Percentiles rank a stretch among this genome's conserved stretches.
Conservation (phyloP, 768 basidiomycete species). For the Clathrus columnatus region DNA sequence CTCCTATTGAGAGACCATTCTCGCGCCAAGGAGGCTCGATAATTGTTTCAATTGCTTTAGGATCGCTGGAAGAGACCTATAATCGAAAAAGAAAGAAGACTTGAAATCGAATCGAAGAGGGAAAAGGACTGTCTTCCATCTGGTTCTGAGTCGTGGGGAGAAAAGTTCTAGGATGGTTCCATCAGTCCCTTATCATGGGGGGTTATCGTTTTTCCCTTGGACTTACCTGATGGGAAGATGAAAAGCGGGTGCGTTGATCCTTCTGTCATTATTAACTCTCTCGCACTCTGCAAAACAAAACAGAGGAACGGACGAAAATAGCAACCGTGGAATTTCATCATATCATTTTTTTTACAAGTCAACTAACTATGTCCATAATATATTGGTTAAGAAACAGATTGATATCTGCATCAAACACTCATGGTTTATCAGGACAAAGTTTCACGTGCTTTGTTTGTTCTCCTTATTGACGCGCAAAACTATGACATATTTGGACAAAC, state of each 20-base stretch:
- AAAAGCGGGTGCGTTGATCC: background rate
- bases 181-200: background rate
- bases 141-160: background rate
- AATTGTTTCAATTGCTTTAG: background rate
- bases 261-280: background rate
- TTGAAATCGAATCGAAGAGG: background rate
- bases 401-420: too few species aligned
- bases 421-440: background rate
- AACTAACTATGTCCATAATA: too few species aligned
- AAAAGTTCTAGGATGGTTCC: background rate
- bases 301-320: too few species aligned
- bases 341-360: too few species aligned
- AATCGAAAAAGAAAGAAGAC: background rate
- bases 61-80: background rate
- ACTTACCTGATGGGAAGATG: background rate
- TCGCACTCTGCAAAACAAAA: background rate
- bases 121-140: background rate
- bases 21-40: background rate
- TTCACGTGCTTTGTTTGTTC: background rate
- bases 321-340: background rate
- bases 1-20: background rate
- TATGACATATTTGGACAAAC: too few species aligned
- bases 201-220: background rate
- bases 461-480: background rate
- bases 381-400: too few species aligned